Evolutionary conservation across 148 eudicot species (phyloP).

Genomic region (Pouteria glomerata): DNA sequence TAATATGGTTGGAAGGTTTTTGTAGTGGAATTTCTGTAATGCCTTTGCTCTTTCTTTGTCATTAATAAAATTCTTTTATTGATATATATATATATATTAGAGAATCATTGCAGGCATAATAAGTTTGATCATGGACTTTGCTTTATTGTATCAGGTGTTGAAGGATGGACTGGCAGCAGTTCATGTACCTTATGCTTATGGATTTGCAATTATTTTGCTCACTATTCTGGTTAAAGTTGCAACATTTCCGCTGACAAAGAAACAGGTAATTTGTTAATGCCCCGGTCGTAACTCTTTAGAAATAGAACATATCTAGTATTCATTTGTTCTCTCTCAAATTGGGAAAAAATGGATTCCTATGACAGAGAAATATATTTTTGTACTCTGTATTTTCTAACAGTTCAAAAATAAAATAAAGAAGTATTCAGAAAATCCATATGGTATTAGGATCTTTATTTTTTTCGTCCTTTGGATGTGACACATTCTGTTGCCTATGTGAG

Average conservation of each 20-base stretch:
- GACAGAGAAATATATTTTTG: too few relatives aligned
- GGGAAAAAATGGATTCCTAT: not conserved
- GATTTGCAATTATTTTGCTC: constrained; percentile 84
- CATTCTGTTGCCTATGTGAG: not conserved
- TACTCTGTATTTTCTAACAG: too few relatives aligned
- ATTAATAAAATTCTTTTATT: too few relatives aligned
- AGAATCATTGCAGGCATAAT: not conserved
- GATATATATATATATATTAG: too few relatives aligned
- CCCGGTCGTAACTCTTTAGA: not conserved
- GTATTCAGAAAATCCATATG: not conserved
- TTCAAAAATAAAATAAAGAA: not conserved
- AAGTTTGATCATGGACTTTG: not conserved
- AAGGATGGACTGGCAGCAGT: constrained; percentile 68
- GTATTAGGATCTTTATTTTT: not conserved
- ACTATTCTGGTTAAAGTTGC: constrained; percentile 70
- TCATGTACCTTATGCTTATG: constrained; percentile 82
- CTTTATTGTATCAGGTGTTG: constrained; percentile 43
- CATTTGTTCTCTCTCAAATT: not conserved
- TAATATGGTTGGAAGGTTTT: too few relatives aligned
- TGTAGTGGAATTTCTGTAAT: too few relatives aligned
- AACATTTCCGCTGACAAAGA: constrained; percentile 80
- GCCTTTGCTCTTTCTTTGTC: too few relatives aligned
- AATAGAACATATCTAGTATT: not conserved
- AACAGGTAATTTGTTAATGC: constrained; percentile 48
- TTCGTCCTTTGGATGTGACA: not conserved